phyloP scores from a whole-genome alignment of 495 filamentous ascomycete genomes.

The Astrothelium macrocarpum region DNA sequence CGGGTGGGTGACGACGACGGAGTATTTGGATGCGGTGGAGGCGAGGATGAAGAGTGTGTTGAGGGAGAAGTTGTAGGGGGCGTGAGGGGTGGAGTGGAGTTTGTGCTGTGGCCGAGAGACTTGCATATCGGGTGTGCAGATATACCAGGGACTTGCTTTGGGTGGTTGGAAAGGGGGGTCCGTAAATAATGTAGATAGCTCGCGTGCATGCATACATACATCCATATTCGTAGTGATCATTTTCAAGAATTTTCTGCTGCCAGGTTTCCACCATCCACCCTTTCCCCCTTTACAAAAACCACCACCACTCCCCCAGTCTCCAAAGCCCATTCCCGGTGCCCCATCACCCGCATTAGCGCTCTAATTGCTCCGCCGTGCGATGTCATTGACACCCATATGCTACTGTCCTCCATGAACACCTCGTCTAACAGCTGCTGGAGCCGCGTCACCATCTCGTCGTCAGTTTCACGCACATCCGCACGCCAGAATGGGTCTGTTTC shows the following conservation, averaged over 20 bases:
- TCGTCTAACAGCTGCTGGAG: conserved; percentile 16
- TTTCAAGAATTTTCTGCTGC: background rate
- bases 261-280: conserved; percentile 14
- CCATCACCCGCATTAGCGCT: conserved; percentile 23
- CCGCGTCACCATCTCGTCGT: conserved; percentile 14
- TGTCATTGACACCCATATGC: conserved; percentile 25
- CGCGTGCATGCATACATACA: too few species aligned
- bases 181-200: too few species aligned
- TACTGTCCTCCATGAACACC: conserved; percentile 12
- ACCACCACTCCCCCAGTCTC: conserved; percentile 31
- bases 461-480: conserved; percentile 15
- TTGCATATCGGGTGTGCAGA: background rate
- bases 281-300: conserved; percentile 30
- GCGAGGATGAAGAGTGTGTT: conserved; percentile 61
- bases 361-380: conserved; percentile 31
- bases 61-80: conserved; percentile 39
- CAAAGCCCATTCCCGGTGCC: conserved; percentile 27
- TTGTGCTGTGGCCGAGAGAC: too few species aligned
- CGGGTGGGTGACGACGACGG: conserved; percentile 71
- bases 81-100: background rate
- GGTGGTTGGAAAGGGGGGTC: too few species aligned
- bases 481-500: conserved; percentile 22
- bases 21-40: conserved; percentile 87
- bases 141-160: background rate
- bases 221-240: too few species aligned